Conservation (phyloP, 2,329 filamentous ascomycete species). For the Scedosporium boydii region DNA sequence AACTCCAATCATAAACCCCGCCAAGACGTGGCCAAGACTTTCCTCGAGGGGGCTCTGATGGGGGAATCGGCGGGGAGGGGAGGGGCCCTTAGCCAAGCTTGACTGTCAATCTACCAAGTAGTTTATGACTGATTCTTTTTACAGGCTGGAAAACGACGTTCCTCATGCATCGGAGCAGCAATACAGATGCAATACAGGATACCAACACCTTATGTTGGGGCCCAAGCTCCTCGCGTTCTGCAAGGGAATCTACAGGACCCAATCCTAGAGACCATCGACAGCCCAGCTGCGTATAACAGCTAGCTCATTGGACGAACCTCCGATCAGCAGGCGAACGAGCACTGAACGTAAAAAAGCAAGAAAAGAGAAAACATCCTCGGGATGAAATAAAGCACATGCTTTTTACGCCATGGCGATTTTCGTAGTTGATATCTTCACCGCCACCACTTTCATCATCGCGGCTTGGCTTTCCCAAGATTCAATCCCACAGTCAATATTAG, state of each 20-base stretch:
- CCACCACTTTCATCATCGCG: not conserved
- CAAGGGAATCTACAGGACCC: not conserved
- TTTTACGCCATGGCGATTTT: not conserved
- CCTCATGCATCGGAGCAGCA: not conserved
- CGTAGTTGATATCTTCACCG: not conserved
- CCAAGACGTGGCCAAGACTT: not conserved
- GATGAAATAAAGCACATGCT: not conserved
- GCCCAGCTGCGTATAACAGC: not conserved
- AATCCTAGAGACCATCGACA: not conserved
- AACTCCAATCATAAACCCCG: not conserved
- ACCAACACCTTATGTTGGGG: not conserved
- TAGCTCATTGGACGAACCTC: not conserved
- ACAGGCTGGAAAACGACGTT: not conserved
- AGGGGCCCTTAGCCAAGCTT: not conserved
- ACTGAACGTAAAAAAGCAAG: not conserved
- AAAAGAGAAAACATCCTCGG: not conserved
- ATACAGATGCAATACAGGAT: not conserved
- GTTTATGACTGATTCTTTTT: not conserved
- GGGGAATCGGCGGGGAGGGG: not conserved
- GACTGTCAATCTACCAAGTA: not conserved
- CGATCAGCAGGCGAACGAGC: not conserved
- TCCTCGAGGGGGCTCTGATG: not conserved
- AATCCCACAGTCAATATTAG: not conserved
- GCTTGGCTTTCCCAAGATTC: not conserved
- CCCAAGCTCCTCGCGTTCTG: conserved; percentile 2